Percentiles rank a stretch among this genome's conserved stretches.
Evolutionary conservation across 164 flowering plant species (phyloP).

Genomic region (Dillenia turbinata): DNA sequence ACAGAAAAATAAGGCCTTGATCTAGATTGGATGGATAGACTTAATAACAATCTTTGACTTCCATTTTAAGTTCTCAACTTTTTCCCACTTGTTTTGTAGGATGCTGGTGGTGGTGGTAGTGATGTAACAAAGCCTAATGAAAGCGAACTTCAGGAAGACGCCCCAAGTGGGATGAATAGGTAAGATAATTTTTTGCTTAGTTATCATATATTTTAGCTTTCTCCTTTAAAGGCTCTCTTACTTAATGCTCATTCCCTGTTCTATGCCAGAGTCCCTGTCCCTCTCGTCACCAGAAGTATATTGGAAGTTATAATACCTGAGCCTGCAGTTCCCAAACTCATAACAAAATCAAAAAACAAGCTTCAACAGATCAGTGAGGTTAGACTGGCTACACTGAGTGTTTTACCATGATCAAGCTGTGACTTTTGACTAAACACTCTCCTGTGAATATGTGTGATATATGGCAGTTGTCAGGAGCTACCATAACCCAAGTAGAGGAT

Average conservation of each 20-base stretch:
- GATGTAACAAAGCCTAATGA: slow-evolving; percentile 47
- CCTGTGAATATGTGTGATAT: neutral
- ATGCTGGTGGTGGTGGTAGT: slow-evolving; percentile 33
- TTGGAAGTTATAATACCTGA: slow-evolving; percentile 91
- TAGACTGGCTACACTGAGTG: slow-evolving; percentile 5
- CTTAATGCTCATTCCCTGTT: slow-evolving; percentile 5
- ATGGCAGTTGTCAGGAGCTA: slow-evolving; percentile 87
- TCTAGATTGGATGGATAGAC: too few species aligned
- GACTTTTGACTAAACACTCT: neutral
- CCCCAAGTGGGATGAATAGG: slow-evolving; percentile 53
- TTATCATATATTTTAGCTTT: neutral
- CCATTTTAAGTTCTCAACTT: too few species aligned
- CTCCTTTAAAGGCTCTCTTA: neutral
- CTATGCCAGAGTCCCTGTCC: slow-evolving; percentile 43
- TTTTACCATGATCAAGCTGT: neutral
- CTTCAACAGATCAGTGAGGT: slow-evolving; percentile 96
- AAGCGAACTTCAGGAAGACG: slow-evolving; percentile 51
- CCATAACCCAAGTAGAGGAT: slow-evolving; percentile 66
- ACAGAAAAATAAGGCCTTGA: too few species aligned
- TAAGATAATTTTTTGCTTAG: slow-evolving; percentile 13
- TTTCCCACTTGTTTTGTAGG: slow-evolving; percentile 34
- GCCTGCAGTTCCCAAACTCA: slow-evolving; percentile 70
- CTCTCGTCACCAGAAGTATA: slow-evolving; percentile 84
- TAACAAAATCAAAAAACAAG: slow-evolving; percentile 70
- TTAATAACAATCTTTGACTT: too few species aligned